These are phyloP conservation scores for Solanum okadae DNA, from an alignment of 257 asterid genomes.

Conservation along the genomic window DNA sequence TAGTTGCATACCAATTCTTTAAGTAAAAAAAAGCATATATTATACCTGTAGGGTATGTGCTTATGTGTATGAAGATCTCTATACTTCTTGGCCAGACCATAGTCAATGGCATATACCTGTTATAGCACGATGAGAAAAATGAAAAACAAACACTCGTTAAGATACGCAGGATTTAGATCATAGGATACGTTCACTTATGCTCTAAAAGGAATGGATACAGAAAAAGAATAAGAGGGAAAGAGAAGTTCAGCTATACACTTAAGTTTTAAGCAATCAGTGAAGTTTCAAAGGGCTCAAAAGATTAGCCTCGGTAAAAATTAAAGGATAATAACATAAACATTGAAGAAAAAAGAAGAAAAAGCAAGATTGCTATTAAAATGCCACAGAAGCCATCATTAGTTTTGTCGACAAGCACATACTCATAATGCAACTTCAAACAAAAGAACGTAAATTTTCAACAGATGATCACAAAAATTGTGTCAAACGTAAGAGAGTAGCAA, in stretches of 20 bases:
- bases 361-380: not conserved
- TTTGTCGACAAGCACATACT: not conserved
- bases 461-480: not conserved
- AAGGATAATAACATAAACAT: not conserved
- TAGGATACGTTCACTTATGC: not conserved
- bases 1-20: not conserved
- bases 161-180: not conserved
- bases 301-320: not conserved
- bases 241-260: not conserved
- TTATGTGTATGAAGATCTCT: not conserved
- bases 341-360: not conserved
- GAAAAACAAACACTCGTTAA: not conserved
- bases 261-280: not conserved
- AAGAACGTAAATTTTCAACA: not conserved
- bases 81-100: not conserved
- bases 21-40: not conserved
- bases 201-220: not conserved
- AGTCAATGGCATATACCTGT: not conserved
- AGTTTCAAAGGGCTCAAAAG: not conserved
- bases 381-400: not conserved
- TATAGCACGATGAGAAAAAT: not conserved
- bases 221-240: not conserved
- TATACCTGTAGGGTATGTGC: not conserved
- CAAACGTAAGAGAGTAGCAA: not conserved
- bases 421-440: not conserved